These are phyloP conservation scores for Chenopodium suecicum DNA, from an alignment of 148 eudicot genomes.

Conservation along the genomic window DNA sequence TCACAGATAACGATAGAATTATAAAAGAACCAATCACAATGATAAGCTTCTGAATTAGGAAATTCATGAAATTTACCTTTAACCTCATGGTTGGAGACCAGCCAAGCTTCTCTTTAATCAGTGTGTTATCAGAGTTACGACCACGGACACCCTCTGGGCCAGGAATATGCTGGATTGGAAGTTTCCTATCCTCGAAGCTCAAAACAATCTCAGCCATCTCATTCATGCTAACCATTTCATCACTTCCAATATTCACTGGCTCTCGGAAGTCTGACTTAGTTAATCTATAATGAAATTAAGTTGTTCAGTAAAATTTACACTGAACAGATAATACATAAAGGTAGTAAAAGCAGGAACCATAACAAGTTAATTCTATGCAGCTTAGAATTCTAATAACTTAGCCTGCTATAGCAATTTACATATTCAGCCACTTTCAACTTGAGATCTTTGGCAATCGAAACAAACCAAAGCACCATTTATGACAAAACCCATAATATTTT, in stretches of 20 bases:
- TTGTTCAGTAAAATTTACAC: background rate
- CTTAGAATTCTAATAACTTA: background rate
- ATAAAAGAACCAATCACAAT: background rate
- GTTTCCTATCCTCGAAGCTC: constrained; percentile 73
- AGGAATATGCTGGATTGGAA: constrained; percentile 91
- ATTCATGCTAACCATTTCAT: constrained; percentile 99
- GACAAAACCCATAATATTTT: background rate
- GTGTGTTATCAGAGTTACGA: constrained; percentile 91
- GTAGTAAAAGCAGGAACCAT: background rate
- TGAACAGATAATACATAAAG: too few species aligned
- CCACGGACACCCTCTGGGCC: constrained; percentile 99
- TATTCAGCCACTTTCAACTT: background rate
- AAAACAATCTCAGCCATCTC: constrained; percentile 96
- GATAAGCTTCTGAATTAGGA: background rate
- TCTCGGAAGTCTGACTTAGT: constrained; percentile 90
- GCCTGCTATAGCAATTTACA: too few species aligned
- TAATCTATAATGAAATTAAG: constrained; percentile 40
- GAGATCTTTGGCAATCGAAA: background rate
- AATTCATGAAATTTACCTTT: constrained; percentile 48
- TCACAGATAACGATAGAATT: background rate
- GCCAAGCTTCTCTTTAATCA: constrained; percentile 93
- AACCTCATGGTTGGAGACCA: constrained; percentile 96
- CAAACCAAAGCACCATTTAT: background rate
- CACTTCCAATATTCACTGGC: constrained; percentile 94
- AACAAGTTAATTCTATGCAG: background rate